Percentiles rank a stretch among this genome's conserved stretches.
Conservation (phyloP, 352 stramenopile species). For the Globisporangium alternatum region DNA sequence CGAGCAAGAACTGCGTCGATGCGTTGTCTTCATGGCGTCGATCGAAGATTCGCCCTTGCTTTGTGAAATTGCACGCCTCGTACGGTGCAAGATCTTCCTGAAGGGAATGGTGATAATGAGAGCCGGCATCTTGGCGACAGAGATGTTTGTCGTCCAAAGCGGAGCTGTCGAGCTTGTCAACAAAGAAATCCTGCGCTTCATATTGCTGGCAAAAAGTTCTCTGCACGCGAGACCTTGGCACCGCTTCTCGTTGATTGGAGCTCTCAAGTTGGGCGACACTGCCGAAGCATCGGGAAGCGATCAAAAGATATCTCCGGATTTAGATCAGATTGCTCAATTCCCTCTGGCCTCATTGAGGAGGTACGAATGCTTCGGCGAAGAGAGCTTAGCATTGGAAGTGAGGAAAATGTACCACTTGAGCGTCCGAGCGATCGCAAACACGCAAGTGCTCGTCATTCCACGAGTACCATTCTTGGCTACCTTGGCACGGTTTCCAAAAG, state of each 20-base stretch:
- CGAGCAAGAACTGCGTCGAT: not conserved
- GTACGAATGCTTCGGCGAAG: conserved; percentile 1
- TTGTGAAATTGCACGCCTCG: not conserved
- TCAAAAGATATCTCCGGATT: not conserved
- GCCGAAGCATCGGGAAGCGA: not conserved
- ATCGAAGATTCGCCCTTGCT: not conserved
- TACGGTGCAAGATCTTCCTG: not conserved
- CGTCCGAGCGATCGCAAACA: not conserved
- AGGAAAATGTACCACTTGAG: conserved; percentile 1
- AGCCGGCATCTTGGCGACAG: not conserved
- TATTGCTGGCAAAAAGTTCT: not conserved
- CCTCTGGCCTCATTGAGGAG: not conserved
- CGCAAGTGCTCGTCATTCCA: not conserved
- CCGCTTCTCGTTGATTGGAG: not conserved
- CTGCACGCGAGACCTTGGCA: not conserved
- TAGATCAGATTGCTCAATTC: not conserved
- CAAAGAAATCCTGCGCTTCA: not conserved
- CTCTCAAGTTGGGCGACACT: not conserved
- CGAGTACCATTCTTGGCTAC: not conserved
- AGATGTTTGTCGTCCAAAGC: conserved; percentile 2
- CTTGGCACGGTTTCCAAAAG: not conserved
- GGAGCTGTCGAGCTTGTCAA: not conserved
- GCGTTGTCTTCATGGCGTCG: not conserved
- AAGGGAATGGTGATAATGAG: conserved; percentile 2
- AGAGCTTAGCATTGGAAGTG: not conserved